Evolutionary conservation across 352 stramenopile genomes (phyloP), one percentile per base, ranked within the genome.

Genomic region (Plasmopara muralis): DNA sequence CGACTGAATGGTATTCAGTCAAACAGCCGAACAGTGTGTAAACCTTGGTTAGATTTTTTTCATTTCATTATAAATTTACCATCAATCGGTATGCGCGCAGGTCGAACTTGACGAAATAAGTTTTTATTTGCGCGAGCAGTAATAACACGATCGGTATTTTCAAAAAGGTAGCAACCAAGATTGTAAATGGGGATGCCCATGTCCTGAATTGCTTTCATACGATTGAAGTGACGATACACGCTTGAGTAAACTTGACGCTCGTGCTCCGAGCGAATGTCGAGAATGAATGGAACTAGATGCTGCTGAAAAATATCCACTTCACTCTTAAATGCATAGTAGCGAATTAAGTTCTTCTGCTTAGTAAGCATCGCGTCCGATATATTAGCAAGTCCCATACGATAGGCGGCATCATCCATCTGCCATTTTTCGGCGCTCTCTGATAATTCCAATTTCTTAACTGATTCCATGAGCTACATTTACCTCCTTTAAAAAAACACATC

Each of bases 251-350:
- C 66, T 38, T 77, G 58, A 31, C 75, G 69, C 42, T 89, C 78
- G 34, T 50, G 78, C 15, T 67, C 43, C 1, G 74, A 66, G 6
- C 55, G 63, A 44, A 83, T 86, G 44, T 75, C 63, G 43, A 83
- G 85, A 44, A 87, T 62, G 31, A 87, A 89, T 5, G 73, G 75
- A 40, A 83, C 70, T 13, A 89, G 50, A 52, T 74, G 71, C 53
- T 91, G 76, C 56, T 92, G 81, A 60, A 89, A 86, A 48, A 86
- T 83, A 39, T 87, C 77, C 39, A 89, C 65, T 38, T 92, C 78
- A 58, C 88, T 85, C 60, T 86, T 83, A 30, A 89, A 60, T 2
- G 74, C 80, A 39, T 83, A 66, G 47, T 82, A 85, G 9, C 70
- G 76, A 29, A 89, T 76, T 14, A 78, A 46, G 16, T 71, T 50